Evolutionary conservation across 805 yeast genomes (phyloP).

Genomic region (Clavispora phyllophila): DNA sequence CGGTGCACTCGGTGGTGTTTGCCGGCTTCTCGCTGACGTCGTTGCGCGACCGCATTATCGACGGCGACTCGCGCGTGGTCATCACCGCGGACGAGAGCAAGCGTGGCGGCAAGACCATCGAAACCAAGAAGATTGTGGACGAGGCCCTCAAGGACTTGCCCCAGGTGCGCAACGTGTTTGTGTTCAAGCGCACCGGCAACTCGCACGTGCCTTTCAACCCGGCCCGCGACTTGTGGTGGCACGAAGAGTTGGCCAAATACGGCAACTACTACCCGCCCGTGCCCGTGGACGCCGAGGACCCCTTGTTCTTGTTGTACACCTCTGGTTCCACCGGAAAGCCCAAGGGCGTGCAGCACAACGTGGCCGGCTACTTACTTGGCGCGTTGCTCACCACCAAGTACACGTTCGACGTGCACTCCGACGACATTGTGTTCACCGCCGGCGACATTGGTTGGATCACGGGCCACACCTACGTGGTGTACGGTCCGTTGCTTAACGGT

Average conservation of each 20-base stretch:
- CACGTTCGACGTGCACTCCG: constrained; percentile 86
- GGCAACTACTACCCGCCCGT: constrained; percentile 84
- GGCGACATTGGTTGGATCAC: constrained; percentile 99
- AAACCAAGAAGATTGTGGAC: constrained; percentile 91
- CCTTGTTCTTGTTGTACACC: constrained; percentile 90
- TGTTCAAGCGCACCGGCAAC: constrained; percentile 82
- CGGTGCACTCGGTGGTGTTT: constrained; percentile 91
- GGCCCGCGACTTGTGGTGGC: constrained; percentile 95
- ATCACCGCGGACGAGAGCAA: constrained; percentile 94
- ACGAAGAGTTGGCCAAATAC: constrained; percentile 76
- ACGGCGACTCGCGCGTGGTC: constrained; percentile 79
- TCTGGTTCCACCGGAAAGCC: constrained; percentile 99
- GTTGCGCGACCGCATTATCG: constrained; percentile 81
- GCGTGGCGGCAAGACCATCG: constrained; percentile 92
- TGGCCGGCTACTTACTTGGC: constrained; percentile 92
- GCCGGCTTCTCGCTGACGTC: constrained; percentile 97
- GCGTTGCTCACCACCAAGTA: constrained; percentile 89
- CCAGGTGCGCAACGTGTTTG: constrained; percentile 76
- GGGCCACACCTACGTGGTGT: constrained; percentile 93
- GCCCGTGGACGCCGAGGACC: constrained; percentile 89
- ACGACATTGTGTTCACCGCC: constrained; percentile 89
- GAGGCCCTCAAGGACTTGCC: constrained; percentile 80
- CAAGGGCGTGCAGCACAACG: constrained; percentile 93
- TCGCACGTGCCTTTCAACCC: constrained; percentile 63
- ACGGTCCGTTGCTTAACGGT: constrained; percentile 86